phyloP scores from a whole-genome alignment of 202 grass and related monocot species.

The Brachypodium distachyon region DNA sequence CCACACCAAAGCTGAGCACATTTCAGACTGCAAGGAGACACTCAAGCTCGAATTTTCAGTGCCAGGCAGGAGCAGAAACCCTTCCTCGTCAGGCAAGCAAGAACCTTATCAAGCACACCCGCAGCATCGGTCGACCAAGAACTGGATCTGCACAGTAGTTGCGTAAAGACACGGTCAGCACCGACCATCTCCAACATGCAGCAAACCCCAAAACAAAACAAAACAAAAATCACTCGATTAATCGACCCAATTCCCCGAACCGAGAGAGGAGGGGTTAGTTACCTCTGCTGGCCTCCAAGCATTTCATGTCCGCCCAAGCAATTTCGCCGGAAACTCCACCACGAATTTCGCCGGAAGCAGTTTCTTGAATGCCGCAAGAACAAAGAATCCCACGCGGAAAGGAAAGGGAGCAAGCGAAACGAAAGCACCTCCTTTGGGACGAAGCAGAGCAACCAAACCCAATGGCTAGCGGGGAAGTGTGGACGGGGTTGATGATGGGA shows the following conservation, averaged over 20 bases:
- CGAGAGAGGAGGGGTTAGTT: background rate
- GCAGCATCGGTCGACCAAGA: background rate
- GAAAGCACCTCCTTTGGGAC: background rate
- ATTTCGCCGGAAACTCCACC: background rate
- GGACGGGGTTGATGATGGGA: background rate
- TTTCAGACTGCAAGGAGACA: background rate
- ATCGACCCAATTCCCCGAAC: background rate
- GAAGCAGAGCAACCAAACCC: too few relatives aligned
- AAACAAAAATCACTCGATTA: background rate
- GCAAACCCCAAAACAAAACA: background rate
- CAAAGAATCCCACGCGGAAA: background rate
- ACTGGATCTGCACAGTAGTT: constrained; percentile 22
- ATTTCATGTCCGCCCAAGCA: background rate
- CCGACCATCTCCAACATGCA: background rate
- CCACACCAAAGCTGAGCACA: background rate
- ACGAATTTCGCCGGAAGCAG: background rate
- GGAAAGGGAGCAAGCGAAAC: background rate
- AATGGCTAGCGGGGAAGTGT: background rate
- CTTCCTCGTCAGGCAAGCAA: constrained; percentile 4
- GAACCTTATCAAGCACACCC: background rate
- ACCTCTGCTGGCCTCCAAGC: background rate
- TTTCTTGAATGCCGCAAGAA: constrained; percentile 22
- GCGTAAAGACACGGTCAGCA: background rate
- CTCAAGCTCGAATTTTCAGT: background rate
- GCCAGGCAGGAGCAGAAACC: background rate